phyloP scores from a whole-genome alignment of 805 yeast genomes.

The Kazachstania viticola region DNA sequence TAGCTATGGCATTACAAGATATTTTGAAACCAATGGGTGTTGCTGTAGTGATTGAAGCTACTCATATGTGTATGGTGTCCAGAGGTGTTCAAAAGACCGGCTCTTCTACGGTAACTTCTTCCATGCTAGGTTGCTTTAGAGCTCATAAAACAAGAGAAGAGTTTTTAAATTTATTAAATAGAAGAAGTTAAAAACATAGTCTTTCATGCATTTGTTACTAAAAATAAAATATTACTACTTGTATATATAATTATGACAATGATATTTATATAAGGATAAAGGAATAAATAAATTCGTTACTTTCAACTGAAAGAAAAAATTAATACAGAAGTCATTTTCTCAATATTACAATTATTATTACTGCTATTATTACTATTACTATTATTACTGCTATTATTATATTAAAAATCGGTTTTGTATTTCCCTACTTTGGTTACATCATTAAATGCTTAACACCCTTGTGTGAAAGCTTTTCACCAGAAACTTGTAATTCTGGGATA shows the following conservation, averaged over 20 bases:
- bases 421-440: neutral
- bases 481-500: constrained; percentile 47
- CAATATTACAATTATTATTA: neutral
- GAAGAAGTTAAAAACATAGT: constrained; percentile 28
- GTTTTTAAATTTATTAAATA: constrained; percentile 69
- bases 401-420: neutral
- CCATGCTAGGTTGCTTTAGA: constrained; percentile 95
- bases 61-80: constrained; percentile 99
- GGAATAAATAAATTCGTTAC: neutral
- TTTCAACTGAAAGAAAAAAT: neutral
- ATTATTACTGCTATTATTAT: neutral
- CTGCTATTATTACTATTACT: too few relatives aligned
- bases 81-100: constrained; percentile 96
- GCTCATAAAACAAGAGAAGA: constrained; percentile 95
- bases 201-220: neutral
- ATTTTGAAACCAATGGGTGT: constrained; percentile 92
- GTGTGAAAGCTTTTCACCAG: constrained; percentile 14
- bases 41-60: constrained; percentile 95
- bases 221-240: neutral
- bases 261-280: constrained; percentile 4
- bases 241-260: too few relatives aligned
- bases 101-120: constrained; percentile 83
- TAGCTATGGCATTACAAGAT: constrained; percentile 90
- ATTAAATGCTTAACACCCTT: constrained; percentile 19
- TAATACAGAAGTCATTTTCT: neutral